Conservation (phyloP, 2,329 filamentous ascomycete genomes). For the Diaporthe citriasiana region DNA sequence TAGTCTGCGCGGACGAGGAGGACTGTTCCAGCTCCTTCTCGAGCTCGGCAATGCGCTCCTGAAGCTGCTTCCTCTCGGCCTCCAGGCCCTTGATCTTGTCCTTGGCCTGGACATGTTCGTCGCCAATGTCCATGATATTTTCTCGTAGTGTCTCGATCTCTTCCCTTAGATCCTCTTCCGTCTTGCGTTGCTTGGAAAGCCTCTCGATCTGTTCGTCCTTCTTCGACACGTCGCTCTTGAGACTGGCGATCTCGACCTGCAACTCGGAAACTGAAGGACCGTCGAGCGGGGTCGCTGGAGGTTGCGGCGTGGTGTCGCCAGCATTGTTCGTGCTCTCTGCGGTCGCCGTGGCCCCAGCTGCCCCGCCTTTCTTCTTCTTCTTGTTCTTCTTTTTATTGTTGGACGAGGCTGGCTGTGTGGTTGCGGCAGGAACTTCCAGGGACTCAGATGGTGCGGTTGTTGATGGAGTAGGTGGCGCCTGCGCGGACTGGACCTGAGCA, state of each 20-base stretch:
- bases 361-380: slow-evolving; percentile 87
- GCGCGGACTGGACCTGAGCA: slow-evolving; percentile 50
- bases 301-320: slow-evolving; percentile 55
- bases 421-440: slow-evolving; percentile 41
- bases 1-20: slow-evolving; percentile 56
- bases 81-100: slow-evolving; percentile 80
- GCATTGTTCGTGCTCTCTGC: slow-evolving; percentile 54
- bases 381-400: slow-evolving; percentile 79
- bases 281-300: slow-evolving; percentile 50
- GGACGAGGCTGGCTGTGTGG: slow-evolving; percentile 39
- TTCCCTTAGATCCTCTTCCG: slow-evolving; percentile 83
- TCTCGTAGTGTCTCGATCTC: slow-evolving; percentile 89
- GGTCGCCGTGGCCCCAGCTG: slow-evolving; percentile 56
- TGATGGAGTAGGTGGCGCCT: slow-evolving; percentile 47
- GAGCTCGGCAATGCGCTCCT: slow-evolving; percentile 74
- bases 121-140: slow-evolving; percentile 82
- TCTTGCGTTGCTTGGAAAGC: slow-evolving; percentile 77
- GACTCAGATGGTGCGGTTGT: slow-evolving; percentile 40
- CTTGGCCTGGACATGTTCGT: slow-evolving; percentile 87
- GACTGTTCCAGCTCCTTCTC: slow-evolving; percentile 75
- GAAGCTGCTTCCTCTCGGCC: slow-evolving; percentile 76
- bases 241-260: slow-evolving; percentile 63
- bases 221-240: slow-evolving; percentile 68
- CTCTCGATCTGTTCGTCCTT: slow-evolving; percentile 82
- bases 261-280: slow-evolving; percentile 55